A percentile compares a stretch with the other conserved stretches of the same genome.
phyloP scores from a whole-genome alignment of 2,329 filamentous ascomycete genomes.

The Fusarium fujikuroi region DNA sequence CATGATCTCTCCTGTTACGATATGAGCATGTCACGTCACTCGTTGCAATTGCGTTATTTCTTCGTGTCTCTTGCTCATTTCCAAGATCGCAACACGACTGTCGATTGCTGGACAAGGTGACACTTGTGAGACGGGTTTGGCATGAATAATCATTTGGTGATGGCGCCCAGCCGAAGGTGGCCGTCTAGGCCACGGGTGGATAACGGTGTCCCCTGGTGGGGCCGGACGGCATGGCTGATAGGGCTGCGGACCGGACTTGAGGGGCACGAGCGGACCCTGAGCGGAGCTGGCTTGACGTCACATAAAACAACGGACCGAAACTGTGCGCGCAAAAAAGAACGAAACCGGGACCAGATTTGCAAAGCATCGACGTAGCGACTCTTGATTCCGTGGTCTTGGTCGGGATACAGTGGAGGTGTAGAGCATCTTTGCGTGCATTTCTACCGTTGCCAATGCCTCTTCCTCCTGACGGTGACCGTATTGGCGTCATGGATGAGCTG shows the following conservation, averaged over 20 bases:
- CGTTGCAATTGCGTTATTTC: neutral
- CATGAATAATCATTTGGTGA: constrained; percentile 32
- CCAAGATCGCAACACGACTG: constrained; percentile 13
- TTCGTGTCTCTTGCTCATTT: neutral
- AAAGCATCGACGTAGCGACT: constrained; percentile 21
- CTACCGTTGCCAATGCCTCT: constrained; percentile 32
- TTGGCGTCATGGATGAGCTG: constrained; percentile 32
- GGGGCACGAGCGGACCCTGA: constrained; percentile 24
- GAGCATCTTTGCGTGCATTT: constrained; percentile 22
- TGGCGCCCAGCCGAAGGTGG: constrained; percentile 29
- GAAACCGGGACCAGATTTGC: constrained; percentile 18
- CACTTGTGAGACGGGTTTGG: constrained; percentile 7
- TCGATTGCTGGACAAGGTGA: constrained; percentile 14
- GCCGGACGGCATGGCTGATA: constrained; percentile 46
- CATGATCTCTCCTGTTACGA: neutral
- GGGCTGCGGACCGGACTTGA: constrained; percentile 38
- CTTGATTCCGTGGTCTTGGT: constrained; percentile 14
- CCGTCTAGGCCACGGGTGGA: constrained; percentile 5
- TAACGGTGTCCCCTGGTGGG: constrained; percentile 32
- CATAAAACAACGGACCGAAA: constrained; percentile 37
- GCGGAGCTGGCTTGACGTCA: constrained; percentile 47
- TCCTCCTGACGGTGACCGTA: constrained; percentile 36
- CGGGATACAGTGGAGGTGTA: constrained; percentile 6
- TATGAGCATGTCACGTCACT: neutral
- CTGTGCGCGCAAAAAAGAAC: constrained; percentile 20